Evolutionary conservation across 225 moss, liverwort and hornwort species (phyloP).

Genomic region (Bryum argenteum): DNA sequence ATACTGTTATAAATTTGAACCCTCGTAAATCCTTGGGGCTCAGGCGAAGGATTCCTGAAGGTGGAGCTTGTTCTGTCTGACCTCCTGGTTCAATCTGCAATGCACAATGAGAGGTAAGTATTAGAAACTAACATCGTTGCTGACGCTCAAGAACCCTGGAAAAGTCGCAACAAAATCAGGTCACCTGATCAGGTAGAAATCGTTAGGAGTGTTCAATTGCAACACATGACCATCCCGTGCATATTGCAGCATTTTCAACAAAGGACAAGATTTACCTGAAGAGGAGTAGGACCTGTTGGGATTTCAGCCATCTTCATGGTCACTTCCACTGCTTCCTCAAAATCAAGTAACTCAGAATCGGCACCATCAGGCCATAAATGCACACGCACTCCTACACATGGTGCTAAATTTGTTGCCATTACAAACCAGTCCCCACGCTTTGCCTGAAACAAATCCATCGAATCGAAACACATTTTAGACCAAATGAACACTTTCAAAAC

Average conservation of each 20-base stretch:
- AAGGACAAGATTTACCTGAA: slow-evolving; percentile 62
- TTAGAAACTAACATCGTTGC: not conserved
- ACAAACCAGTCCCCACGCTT: slow-evolving; percentile 74
- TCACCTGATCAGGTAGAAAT: slow-evolving; percentile 14
- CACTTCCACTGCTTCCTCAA: slow-evolving; percentile 74
- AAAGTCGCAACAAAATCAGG: not conserved
- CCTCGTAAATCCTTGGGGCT: slow-evolving; percentile 69
- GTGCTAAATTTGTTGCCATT: slow-evolving; percentile 88
- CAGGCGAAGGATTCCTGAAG: slow-evolving; percentile 83
- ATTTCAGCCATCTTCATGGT: slow-evolving; percentile 93
- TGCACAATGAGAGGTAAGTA: slow-evolving; percentile 24
- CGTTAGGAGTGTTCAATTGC: not conserved
- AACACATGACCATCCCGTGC: slow-evolving; percentile 16
- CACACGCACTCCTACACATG: slow-evolving; percentile 88
- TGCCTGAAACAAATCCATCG: slow-evolving; percentile 55
- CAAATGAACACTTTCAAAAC: not conserved
- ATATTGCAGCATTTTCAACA: slow-evolving; percentile 19
- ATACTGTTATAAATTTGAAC: slow-evolving; percentile 84
- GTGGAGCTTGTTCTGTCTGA: slow-evolving; percentile 96
- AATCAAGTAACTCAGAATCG: slow-evolving; percentile 51
- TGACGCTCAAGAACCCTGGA: not conserved
- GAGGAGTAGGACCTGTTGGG: slow-evolving; percentile 83
- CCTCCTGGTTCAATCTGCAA: slow-evolving; percentile 94
- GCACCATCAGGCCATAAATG: slow-evolving; percentile 81
- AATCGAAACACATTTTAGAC: slow-evolving; percentile 13